Evolutionary conservation across 2,329 filamentous ascomycete genomes (phyloP).

Genomic region (Chrysoporthe deuterocubensis): DNA sequence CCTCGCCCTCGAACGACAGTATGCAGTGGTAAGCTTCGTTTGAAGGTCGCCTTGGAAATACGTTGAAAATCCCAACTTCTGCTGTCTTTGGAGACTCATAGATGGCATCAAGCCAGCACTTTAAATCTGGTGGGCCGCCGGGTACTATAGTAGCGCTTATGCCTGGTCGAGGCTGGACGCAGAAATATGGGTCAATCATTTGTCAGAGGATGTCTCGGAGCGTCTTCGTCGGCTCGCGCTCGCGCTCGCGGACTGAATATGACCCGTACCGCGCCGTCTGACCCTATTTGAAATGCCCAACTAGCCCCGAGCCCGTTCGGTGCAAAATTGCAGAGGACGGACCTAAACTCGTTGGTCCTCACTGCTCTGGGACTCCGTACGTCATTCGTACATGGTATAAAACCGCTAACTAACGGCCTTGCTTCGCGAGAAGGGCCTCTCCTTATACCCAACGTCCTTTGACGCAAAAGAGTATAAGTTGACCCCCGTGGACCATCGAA

Average conservation of each 20-base stretch:
- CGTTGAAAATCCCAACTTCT: neutral
- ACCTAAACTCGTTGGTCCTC: neutral
- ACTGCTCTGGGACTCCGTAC: neutral
- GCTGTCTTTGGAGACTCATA: neutral
- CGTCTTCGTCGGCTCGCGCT: too few relatives aligned
- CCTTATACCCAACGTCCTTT: too few relatives aligned
- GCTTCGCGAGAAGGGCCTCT: neutral
- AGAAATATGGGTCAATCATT: too few relatives aligned
- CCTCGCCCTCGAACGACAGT: neutral
- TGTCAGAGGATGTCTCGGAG: too few relatives aligned
- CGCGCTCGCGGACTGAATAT: neutral
- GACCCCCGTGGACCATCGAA: neutral
- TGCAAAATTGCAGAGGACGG: neutral
- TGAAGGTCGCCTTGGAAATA: neutral
- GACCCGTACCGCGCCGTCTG: neutral
- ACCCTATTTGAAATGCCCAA: neutral
- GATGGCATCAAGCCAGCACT: neutral
- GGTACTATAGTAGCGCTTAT: neutral
- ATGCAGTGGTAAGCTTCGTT: neutral
- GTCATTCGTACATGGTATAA: neutral
- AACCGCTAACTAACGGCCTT: neutral
- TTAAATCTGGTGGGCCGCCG: too few relatives aligned
- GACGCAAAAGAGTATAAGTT: neutral
- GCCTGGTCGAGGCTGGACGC: neutral
- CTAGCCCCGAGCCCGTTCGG: neutral